These are phyloP conservation scores for Dactylellina haptotyla DNA, from an alignment of 2,329 filamentous ascomycete genomes.

Conservation along the genomic window DNA sequence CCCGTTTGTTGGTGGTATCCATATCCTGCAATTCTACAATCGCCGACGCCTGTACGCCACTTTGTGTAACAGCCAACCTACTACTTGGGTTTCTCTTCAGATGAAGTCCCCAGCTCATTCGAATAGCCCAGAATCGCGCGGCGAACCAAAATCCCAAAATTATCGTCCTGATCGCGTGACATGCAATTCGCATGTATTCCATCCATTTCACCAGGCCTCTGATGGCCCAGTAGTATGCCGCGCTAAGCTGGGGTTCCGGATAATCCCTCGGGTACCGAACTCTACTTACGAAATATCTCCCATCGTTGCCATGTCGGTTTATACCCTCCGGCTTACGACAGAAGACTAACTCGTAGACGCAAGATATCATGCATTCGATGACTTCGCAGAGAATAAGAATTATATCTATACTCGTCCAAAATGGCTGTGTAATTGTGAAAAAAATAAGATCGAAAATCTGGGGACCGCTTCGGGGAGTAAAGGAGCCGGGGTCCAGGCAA, in stretches of 20 bases:
- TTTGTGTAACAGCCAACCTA: background rate
- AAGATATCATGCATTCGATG: slow-evolving; percentile 3
- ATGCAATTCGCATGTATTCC: background rate
- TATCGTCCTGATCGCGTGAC: slow-evolving; percentile 6
- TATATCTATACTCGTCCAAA: slow-evolving; percentile 18
- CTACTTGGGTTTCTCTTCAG: slow-evolving; percentile 8
- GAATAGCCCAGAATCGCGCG: slow-evolving; percentile 17
- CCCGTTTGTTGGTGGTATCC: too few species aligned
- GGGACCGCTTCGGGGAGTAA: background rate
- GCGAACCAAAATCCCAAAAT: slow-evolving; percentile 19
- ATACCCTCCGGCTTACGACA: slow-evolving; percentile 5
- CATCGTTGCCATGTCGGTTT: background rate
- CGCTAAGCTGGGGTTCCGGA: slow-evolving; percentile 14
- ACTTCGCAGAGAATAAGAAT: slow-evolving; percentile 6
- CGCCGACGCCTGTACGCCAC: background rate
- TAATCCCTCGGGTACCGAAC: slow-evolving; percentile 11
- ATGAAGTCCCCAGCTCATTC: background rate
- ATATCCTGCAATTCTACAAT: too few species aligned
- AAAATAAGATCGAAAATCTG: slow-evolving; percentile 24
- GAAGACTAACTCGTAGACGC: background rate
- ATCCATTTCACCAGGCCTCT: background rate
- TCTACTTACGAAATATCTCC: background rate
- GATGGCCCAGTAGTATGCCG: slow-evolving; percentile 18
- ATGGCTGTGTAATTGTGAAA: slow-evolving; percentile 26
- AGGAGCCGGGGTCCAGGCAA: background rate